These are phyloP conservation scores for Kwoniella sp. DNA, from an alignment of 768 basidiomycete species.

Conservation along the genomic window DNA sequence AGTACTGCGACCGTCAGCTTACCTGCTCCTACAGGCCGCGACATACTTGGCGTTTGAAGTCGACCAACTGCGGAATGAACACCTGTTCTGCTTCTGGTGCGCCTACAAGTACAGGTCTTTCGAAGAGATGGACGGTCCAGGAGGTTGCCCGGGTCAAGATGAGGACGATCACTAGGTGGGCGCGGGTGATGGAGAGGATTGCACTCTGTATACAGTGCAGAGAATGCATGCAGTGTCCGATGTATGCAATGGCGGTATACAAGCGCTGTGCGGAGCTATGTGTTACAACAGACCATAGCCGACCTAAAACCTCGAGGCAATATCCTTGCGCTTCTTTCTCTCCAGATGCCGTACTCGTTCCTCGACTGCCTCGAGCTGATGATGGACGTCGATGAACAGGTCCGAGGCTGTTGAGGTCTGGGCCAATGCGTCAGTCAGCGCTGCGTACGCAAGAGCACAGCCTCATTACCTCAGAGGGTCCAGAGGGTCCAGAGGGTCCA, in stretches of 20 bases:
- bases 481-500: too few species aligned
- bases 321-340: slow-evolving; percentile 23
- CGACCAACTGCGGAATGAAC: slow-evolving; percentile 40
- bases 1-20: background rate
- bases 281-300: too few species aligned
- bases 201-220: too few species aligned
- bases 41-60: slow-evolving; percentile 41
- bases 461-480: too few species aligned
- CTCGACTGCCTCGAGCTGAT: slow-evolving; percentile 32
- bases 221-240: too few species aligned
- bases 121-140: slow-evolving; percentile 46
- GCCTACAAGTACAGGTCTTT: slow-evolving; percentile 36
- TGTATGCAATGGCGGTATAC: too few species aligned
- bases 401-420: slow-evolving; percentile 37
- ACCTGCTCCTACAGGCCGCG: slow-evolving; percentile 18
- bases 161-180: slow-evolving; percentile 49
- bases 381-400: slow-evolving; percentile 36
- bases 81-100: slow-evolving; percentile 49
- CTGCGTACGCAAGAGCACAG: too few species aligned
- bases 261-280: too few species aligned
- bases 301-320: slow-evolving; percentile 25
- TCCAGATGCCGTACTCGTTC: slow-evolving; percentile 24
- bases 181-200: too few species aligned
- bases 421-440: too few species aligned
- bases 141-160: slow-evolving; percentile 48